These are phyloP conservation scores for Plasmodium billcollinsi DNA, from an alignment of 169 alveolate genomes.

Conservation along the genomic window DNA sequence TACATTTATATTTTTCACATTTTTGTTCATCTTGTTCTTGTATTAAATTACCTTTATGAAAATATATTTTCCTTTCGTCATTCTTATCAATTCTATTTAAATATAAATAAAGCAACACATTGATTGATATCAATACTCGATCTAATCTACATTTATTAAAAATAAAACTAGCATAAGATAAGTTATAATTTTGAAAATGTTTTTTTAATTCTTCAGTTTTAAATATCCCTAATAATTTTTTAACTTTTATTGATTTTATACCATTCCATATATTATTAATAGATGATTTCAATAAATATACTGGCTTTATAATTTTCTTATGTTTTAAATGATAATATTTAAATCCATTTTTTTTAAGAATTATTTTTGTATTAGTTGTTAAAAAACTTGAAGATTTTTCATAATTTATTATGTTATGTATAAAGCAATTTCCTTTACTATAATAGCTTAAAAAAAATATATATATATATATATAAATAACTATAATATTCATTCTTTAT, in stretches of 20 bases:
- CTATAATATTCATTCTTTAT: conserved; percentile 50
- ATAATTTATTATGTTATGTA: conserved; percentile 27
- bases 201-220: conserved; percentile 13
- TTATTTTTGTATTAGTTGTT: not conserved
- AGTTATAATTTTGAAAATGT: conserved; percentile 16
- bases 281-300: conserved; percentile 26
- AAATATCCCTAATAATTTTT: conserved; percentile 6
- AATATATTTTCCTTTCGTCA: conserved; percentile 56
- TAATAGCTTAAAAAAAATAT: conserved; percentile 12
- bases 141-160: conserved; percentile 73
- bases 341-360: conserved; percentile 6
- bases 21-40: conserved; percentile 56
- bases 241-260: conserved; percentile 22
- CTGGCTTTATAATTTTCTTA: conserved; percentile 15
- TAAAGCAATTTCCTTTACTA: conserved; percentile 47
- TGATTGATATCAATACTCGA: conserved; percentile 50
- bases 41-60: conserved; percentile 66
- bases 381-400: not conserved
- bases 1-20: conserved; percentile 72
- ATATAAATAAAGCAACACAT: conserved; percentile 34
- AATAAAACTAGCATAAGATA: conserved; percentile 16
- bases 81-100: conserved; percentile 50
- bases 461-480: not conserved
- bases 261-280: conserved; percentile 24
- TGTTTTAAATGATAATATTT: conserved; percentile 11